Conservation (phyloP, 1,284 basidiomycete species). For the Rugiboletus extremiorientalis region DNA sequence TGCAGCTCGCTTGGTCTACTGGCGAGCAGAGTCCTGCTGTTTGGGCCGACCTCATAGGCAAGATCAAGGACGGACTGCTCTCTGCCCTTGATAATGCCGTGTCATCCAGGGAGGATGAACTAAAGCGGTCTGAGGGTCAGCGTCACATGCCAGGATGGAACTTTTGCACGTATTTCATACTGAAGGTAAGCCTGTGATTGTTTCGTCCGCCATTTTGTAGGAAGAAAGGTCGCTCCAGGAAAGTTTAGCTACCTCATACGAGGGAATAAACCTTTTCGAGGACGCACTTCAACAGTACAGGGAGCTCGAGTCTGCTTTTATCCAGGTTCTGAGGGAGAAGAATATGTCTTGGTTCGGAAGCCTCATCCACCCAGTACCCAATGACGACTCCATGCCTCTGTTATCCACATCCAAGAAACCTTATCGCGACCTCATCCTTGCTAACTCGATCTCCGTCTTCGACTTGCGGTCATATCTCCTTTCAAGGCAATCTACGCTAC, state of each 20-base stretch:
- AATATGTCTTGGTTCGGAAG: conserved; percentile 90
- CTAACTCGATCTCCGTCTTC: conserved; percentile 90
- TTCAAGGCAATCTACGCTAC: conserved; percentile 78
- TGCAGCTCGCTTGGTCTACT: conserved; percentile 72
- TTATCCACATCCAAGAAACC: conserved; percentile 82
- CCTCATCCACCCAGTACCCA: conserved; percentile 66
- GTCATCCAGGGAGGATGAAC: conserved; percentile 81
- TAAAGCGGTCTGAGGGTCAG: conserved; percentile 83
- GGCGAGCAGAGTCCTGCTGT: conserved; percentile 74
- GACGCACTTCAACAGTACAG: conserved; percentile 90
- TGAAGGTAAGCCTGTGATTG: conserved; percentile 63
- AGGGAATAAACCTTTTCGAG: conserved; percentile 86
- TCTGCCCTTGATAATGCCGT: conserved; percentile 82
- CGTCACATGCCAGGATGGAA: conserved; percentile 93
- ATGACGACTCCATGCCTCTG: conserved; percentile 82
- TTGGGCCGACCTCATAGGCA: conserved; percentile 89
- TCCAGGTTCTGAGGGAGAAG: conserved; percentile 76
- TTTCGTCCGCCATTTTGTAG: background rate
- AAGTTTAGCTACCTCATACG: conserved; percentile 90
- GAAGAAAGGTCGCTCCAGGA: conserved; percentile 55
- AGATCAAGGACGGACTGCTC: conserved; percentile 87
- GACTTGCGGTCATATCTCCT: conserved; percentile 94
- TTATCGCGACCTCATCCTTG: conserved; percentile 88
- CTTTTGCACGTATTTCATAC: conserved; percentile 93
- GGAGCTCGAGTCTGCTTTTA: conserved; percentile 88